Base-by-base conservation (phyloP, 129 eudicot genomes). In the Flaveria sonorensis region DNA sequence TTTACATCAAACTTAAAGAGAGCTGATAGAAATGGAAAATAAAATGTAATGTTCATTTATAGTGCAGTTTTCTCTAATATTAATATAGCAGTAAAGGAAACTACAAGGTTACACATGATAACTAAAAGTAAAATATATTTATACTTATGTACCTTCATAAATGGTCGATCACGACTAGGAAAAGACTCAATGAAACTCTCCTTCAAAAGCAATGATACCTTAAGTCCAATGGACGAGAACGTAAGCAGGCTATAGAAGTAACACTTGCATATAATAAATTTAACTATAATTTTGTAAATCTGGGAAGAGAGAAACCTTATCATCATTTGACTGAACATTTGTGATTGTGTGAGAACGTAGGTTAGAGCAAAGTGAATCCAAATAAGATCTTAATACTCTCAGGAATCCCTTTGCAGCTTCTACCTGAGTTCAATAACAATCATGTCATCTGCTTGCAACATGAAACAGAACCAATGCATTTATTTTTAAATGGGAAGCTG, bases 101-200 rank as follows among this genome's bases (percentile, higher is more conserved):
- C 42, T 12, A 28, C 42, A 12, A 61, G 8, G 6, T 11, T 12
- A 39, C 19, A 28, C 11, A 28, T 24, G 42, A 26, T 28, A 61
- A 59, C 39, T 59, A 4, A 26, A 30, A 26, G 18, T 24, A 63
- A 63, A 15, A 28, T 15, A 21, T 60, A 21, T 6, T 24, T 10
- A 13, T 26, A 67, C 60, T 23, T 78, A n/a, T n/a, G 8, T 70
- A 93, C 98, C 98, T 89, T 91, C 92, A 94, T 89, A 81, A 91
- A 94, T 66, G 96, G 93, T 6, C 96, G 93, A 76, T 94, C 92
- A 1, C 97, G 97, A 78, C 86, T 86, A 9, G 93, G 90, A 79
- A 91, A 94, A 23, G 98, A 94, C 85, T 91, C 98, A 3, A 94
- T 94, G 85, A 94, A 94, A 84, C 98, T 94, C 83, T 94, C 98